phyloP scores from a whole-genome alignment of 2,329 filamentous ascomycete species.

The Bipolaris sorokiniana region DNA sequence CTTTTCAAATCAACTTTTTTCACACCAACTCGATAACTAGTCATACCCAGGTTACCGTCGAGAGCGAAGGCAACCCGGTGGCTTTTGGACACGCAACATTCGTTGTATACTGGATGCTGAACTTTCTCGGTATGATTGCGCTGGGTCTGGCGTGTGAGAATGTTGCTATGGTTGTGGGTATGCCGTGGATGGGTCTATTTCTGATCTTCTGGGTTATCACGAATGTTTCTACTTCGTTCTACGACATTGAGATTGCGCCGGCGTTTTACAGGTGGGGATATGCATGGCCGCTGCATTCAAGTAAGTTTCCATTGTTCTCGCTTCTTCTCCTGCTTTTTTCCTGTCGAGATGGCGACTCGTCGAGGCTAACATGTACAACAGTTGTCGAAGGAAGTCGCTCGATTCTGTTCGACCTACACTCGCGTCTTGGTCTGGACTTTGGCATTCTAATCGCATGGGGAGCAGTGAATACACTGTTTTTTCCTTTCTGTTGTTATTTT shows the following conservation, averaged over 20 bases:
- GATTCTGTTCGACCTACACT: constrained; percentile 67
- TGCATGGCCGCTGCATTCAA: constrained; percentile 67
- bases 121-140: constrained; percentile 68
- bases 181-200: constrained; percentile 67
- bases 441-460: constrained; percentile 66
- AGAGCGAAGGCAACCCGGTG: constrained; percentile 53
- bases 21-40: constrained; percentile 52
- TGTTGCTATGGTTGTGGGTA: constrained; percentile 66
- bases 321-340: not conserved
- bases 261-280: constrained; percentile 68
- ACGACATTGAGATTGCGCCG: constrained; percentile 64
- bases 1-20: constrained; percentile 67
- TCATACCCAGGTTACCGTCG: constrained; percentile 50
- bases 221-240: constrained; percentile 67
- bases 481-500: constrained; percentile 57
- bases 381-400: constrained; percentile 65
- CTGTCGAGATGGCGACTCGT: too few relatives aligned
- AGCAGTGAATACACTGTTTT: constrained; percentile 60
- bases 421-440: constrained; percentile 65
- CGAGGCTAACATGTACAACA: constrained; percentile 20
- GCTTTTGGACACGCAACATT: constrained; percentile 66
- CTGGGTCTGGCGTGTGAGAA: constrained; percentile 70
- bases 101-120: constrained; percentile 68
- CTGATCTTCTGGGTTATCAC: constrained; percentile 72
- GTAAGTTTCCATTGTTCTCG: constrained; percentile 40